These are phyloP conservation scores for Hymenoscyphus fructigenus DNA, from an alignment of 2,329 filamentous ascomycete genomes.

Conservation along the genomic window DNA sequence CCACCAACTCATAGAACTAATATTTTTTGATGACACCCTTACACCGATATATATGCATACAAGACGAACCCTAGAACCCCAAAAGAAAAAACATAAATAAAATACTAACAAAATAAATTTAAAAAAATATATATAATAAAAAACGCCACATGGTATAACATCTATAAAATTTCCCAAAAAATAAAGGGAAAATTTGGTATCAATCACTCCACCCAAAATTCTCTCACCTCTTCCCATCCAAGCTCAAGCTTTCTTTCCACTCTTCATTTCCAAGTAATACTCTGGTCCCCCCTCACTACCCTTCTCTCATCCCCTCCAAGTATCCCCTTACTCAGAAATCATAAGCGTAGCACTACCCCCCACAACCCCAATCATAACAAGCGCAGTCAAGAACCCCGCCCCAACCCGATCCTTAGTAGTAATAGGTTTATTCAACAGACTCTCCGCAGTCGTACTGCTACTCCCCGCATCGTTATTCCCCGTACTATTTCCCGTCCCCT, in stretches of 20 bases:
- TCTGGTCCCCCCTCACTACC: not conserved
- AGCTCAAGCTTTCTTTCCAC: too few species aligned
- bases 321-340: constrained; percentile 12
- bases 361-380: constrained; percentile 23
- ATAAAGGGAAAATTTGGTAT: not conserved
- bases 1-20: too few species aligned
- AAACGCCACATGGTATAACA: not conserved
- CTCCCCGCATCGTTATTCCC: constrained; percentile 29
- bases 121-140: not conserved
- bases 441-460: not conserved
- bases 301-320: not conserved
- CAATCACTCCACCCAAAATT: not conserved
- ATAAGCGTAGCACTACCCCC: constrained; percentile 20
- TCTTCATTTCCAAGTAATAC: not conserved
- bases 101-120: too few species aligned
- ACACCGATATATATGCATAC: too few species aligned
- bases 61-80: too few species aligned
- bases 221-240: not conserved
- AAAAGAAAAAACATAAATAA: too few species aligned
- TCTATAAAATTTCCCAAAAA: not conserved
- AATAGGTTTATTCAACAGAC: constrained; percentile 18
- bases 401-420: constrained; percentile 41
- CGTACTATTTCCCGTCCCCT: constrained; percentile 44
- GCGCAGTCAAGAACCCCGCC: constrained; percentile 42
- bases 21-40: too few species aligned